These are phyloP conservation scores for Paraleonurus japonicus DNA, from an alignment of 257 asterid genomes.

Conservation along the genomic window DNA sequence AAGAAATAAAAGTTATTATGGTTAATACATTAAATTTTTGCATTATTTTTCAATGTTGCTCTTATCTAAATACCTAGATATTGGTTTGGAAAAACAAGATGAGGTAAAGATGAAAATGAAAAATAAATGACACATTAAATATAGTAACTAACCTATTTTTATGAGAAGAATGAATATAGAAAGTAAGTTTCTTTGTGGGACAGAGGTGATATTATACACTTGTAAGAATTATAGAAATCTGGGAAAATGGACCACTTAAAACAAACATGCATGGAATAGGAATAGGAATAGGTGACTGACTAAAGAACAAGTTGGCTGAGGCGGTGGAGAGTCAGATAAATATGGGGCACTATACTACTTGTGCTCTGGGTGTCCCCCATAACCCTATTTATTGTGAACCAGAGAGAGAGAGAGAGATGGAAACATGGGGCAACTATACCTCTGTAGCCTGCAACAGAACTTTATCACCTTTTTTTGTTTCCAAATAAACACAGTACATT, in stretches of 20 bases:
- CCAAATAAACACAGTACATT: not conserved
- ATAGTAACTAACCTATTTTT: no score
- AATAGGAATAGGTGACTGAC: not conserved
- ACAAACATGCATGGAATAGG: conserved; percentile 25
- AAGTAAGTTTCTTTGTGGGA: no score
- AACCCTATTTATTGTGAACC: conserved; percentile 39
- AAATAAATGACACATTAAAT: no score
- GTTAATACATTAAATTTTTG: no score
- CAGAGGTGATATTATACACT: no score
- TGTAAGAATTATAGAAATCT: not conserved
- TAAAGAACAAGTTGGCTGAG: not conserved
- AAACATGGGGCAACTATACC: not conserved
- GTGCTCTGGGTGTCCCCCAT: conserved; percentile 26
- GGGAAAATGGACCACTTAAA: conserved; percentile 37
- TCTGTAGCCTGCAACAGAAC: not conserved
- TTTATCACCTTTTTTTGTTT: not conserved
- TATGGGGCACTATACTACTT: conserved; percentile 11
- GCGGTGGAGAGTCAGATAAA: conserved; percentile 30
- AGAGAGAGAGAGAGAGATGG: not conserved
- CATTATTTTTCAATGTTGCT: no score
- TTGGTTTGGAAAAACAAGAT: no score
- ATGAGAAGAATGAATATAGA: no score
- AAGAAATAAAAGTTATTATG: no score
- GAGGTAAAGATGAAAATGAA: no score
- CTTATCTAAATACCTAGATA: no score